A percentile compares a stretch with the other conserved stretches of the same genome.
Conservation (phyloP, 805 yeast species). For the Barnettozyma botsteinii region DNA sequence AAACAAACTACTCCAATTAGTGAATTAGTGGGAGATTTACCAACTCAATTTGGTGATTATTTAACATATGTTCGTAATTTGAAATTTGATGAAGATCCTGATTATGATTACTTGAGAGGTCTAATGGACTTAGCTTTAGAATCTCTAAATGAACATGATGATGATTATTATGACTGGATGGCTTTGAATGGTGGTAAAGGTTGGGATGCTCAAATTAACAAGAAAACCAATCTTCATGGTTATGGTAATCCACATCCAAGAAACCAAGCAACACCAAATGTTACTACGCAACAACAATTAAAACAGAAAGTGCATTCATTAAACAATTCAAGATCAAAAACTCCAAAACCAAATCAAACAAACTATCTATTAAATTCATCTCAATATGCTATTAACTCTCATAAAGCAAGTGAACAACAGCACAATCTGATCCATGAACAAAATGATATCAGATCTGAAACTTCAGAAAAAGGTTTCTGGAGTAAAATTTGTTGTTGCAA, state of each 20-base stretch:
- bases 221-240: constrained; percentile 91
- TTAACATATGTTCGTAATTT: constrained; percentile 82
- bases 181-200: constrained; percentile 91
- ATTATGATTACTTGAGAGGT: constrained; percentile 78
- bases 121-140: constrained; percentile 74
- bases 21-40: constrained; percentile 67
- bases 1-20: constrained; percentile 83
- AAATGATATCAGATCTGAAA: constrained; percentile 19
- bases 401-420: constrained; percentile 22
- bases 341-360: constrained; percentile 21
- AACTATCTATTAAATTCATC: constrained; percentile 24
- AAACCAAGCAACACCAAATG: constrained; percentile 15
- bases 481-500: constrained; percentile 24
- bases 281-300: constrained; percentile 15
- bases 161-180: constrained; percentile 98
- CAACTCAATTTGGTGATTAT: constrained; percentile 90
- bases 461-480: constrained; percentile 23
- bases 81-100: constrained; percentile 91
- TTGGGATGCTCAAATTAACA: constrained; percentile 86
- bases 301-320: constrained; percentile 26
- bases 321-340: constrained; percentile 25
- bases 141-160: constrained; percentile 63
- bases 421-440: constrained; percentile 23
- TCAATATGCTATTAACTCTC: constrained; percentile 22
- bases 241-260: constrained; percentile 89